These are phyloP conservation scores for Lasiodiplodia gonubiensis DNA, from an alignment of 2,329 filamentous ascomycete genomes.

Conservation along the genomic window DNA sequence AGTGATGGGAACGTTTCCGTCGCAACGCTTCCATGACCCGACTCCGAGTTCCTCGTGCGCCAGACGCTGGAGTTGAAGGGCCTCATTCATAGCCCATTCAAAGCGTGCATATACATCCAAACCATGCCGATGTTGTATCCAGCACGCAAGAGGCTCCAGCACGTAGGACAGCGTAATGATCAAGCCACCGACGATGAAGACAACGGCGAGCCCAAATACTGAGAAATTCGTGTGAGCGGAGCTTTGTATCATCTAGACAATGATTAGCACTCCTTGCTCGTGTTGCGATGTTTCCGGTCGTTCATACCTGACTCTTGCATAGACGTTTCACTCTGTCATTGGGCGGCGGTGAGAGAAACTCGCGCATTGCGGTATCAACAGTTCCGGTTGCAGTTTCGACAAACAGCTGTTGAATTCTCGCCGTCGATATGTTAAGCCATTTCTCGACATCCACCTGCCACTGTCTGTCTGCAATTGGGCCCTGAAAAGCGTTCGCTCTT, in stretches of 20 bases:
- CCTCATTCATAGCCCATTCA: conserved; percentile 29
- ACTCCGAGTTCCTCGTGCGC: conserved; percentile 25
- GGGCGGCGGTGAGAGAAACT: background rate
- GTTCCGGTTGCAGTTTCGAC: conserved; percentile 21
- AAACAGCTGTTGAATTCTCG: conserved; percentile 25
- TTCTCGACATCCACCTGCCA: conserved; percentile 33
- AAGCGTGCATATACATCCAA: conserved; percentile 28
- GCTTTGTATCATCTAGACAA: conserved; percentile 31
- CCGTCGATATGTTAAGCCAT: conserved; percentile 23
- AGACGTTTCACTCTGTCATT: background rate
- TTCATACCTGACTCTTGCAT: background rate
- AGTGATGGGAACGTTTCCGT: conserved; percentile 11
- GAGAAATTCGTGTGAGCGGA: conserved; percentile 33
- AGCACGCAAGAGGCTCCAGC: conserved; percentile 18
- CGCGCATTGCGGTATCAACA: background rate
- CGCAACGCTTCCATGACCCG: conserved; percentile 29
- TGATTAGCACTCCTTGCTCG: background rate
- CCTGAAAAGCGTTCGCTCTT: conserved; percentile 10
- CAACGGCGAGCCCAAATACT: conserved; percentile 36
- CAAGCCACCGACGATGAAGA: conserved; percentile 33
- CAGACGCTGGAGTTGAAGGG: conserved; percentile 30
- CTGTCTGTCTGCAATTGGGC: conserved; percentile 23
- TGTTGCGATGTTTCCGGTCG: background rate
- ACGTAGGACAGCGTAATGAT: conserved; percentile 32
- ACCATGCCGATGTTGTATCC: conserved; percentile 28